phyloP scores from a whole-genome alignment of 306 rosid species.

The Vachellia pachyceras region DNA sequence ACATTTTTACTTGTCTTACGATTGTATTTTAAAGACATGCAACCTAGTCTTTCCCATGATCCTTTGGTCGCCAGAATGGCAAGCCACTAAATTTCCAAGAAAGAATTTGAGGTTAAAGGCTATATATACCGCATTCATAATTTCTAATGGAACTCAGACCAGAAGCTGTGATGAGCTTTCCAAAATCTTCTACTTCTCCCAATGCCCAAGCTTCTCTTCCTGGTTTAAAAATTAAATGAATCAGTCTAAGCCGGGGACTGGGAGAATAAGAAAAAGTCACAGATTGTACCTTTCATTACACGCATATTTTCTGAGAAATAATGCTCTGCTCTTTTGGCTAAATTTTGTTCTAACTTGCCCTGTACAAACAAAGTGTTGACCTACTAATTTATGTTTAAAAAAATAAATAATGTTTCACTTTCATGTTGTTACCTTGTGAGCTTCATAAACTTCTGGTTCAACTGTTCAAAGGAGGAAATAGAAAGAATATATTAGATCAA shows the following conservation, averaged over 20 bases:
- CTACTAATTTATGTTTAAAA: conserved; percentile 26
- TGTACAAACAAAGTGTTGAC: conserved; percentile 42
- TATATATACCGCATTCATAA: conserved; percentile 86
- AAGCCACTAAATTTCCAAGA: neutral
- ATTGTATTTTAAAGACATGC: neutral
- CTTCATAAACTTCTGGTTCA: conserved; percentile 67
- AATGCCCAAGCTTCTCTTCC: conserved; percentile 88
- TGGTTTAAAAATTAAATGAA: conserved; percentile 48
- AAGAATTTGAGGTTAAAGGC: conserved; percentile 31
- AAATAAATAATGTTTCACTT: conserved; percentile 26
- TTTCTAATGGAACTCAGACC: conserved; percentile 91
- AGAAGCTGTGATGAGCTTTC: conserved; percentile 79
- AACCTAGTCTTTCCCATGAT: conserved; percentile 5
- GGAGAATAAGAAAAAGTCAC: conserved; percentile 6
- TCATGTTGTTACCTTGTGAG: conserved; percentile 70
- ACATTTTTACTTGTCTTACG: neutral
- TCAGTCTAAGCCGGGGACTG: conserved; percentile 24
- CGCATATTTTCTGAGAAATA: conserved; percentile 91
- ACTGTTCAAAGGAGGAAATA: conserved; percentile 59
- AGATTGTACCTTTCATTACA: conserved; percentile 68
- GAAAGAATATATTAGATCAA: conserved; percentile 38
- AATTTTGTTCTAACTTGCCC: conserved; percentile 60
- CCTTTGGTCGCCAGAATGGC: conserved; percentile 2
- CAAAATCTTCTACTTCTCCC: conserved; percentile 78
- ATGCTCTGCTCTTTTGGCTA: conserved; percentile 90